Base-by-base conservation (phyloP, 768 basidiomycete genomes). In the Trametes cubensis region DNA sequence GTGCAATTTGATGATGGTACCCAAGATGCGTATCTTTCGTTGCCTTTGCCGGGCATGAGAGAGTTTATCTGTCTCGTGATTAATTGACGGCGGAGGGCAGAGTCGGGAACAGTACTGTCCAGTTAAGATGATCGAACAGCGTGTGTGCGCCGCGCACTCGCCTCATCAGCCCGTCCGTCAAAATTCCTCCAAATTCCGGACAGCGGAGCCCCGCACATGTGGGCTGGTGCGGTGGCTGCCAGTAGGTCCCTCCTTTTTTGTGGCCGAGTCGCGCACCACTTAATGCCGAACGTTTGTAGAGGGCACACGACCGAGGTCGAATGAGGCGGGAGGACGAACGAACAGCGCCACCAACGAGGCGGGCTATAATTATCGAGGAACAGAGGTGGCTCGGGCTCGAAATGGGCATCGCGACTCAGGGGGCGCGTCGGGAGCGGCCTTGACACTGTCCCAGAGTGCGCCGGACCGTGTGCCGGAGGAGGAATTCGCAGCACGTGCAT, bases 401-500 rank as follows among this genome's bases (percentile, higher is more conserved):
- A 41, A 34, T 44, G 34, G 26, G 18, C 45, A 34, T 11, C 44
- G 44, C 20, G 46, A 45, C 45, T 30, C 26, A 25, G n/a, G 34
- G 55, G 44, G 18, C 44, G 55, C 7, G 28, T 26, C n/a, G 34
- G 34, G 56, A n/a, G 39, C 25, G 38, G 23, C 26, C n/a, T 21
- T 39, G 34, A 30, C 38, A 6, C 6, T 23, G 7, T 38, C 34
- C 25, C 5, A 28, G 45, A 49, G 49, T 41, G 41, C 28, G n/a
- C 14, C 56, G 46, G 46, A 23, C 34, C 47, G 47, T 10, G n/a
- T n/a, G 28, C 56, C 46, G 46, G 46, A 17, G 30, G 39, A 13
- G 57, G 8, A 7, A 21, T 17, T 42, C 28, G 26, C n/a, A 51
- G 58, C 58, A 59, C 58, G 58, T 59, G 57, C 50, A 25, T 40